phyloP scores from a whole-genome alignment of 495 filamentous ascomycete genomes.

The Aspergillus wentii region DNA sequence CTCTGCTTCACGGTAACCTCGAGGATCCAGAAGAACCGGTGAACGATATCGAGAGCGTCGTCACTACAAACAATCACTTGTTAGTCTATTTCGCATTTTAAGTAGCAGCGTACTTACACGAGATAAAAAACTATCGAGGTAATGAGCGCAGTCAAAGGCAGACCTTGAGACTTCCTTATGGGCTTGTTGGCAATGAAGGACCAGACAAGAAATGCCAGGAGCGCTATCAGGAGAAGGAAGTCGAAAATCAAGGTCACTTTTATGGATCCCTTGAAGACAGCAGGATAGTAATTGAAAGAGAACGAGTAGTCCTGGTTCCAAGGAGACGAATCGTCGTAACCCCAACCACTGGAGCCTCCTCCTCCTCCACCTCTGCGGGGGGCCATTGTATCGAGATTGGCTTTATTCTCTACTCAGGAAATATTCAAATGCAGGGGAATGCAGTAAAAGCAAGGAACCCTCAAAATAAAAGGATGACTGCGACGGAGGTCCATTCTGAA shows the following conservation, averaged over 20 bases:
- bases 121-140: constrained; percentile 8
- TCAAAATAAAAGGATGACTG: no score
- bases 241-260: constrained; percentile 11
- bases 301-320: no score
- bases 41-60: constrained; percentile 5
- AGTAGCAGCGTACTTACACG: constrained; percentile 6
- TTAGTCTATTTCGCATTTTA: background rate
- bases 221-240: constrained; percentile 10
- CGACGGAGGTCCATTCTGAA: no score
- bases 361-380: no score
- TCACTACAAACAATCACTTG: no score
- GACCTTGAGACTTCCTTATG: background rate
- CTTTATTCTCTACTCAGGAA: no score
- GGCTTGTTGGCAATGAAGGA: constrained; percentile 11
- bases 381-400: no score
- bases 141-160: constrained; percentile 8
- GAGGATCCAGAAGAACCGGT: constrained; percentile 12
- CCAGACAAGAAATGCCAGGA: constrained; percentile 17
- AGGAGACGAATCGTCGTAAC: no score
- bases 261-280: background rate
- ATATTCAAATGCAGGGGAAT: no score
- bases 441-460: no score
- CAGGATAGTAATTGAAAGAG: no score
- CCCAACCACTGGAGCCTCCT: no score
- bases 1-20: constrained; percentile 13